phyloP scores from a whole-genome alignment of 164 flowering plant species.

The Magnolia sinica region DNA sequence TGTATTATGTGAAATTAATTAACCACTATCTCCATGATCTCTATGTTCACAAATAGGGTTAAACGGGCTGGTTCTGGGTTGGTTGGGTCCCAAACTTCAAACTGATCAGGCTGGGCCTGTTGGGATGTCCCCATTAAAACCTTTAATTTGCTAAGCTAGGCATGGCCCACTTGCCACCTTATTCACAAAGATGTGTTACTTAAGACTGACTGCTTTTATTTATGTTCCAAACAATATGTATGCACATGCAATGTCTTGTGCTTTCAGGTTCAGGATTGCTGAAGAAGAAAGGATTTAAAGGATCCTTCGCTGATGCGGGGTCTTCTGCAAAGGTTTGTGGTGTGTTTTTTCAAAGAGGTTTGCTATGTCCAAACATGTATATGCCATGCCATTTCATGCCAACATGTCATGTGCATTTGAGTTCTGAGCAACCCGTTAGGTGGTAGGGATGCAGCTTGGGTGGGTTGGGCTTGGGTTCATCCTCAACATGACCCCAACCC shows the following conservation, averaged over 20 bases:
- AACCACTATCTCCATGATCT: no score
- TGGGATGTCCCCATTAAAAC: no score
- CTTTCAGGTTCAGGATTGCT: constrained; percentile 70
- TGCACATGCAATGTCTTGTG: background rate
- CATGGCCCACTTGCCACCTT: background rate
- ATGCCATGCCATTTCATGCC: background rate
- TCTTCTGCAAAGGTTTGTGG: constrained; percentile 77
- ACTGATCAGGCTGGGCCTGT: no score
- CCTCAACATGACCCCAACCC: no score
- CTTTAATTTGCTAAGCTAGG: background rate
- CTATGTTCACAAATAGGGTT: background rate
- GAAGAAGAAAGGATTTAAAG: constrained; percentile 83
- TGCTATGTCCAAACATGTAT: background rate
- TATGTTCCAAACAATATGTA: background rate
- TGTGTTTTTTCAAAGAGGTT: background rate
- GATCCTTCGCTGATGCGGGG: constrained; percentile 79
- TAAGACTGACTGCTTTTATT: background rate
- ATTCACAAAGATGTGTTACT: background rate
- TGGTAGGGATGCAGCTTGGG: no score
- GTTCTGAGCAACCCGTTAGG: background rate
- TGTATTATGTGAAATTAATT: background rate
- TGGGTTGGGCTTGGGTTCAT: no score
- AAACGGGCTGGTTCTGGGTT: background rate
- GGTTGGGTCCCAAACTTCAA: background rate
- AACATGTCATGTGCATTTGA: background rate